Conservation (phyloP, 805 yeast genomes). For the Candida gorgasii region DNA sequence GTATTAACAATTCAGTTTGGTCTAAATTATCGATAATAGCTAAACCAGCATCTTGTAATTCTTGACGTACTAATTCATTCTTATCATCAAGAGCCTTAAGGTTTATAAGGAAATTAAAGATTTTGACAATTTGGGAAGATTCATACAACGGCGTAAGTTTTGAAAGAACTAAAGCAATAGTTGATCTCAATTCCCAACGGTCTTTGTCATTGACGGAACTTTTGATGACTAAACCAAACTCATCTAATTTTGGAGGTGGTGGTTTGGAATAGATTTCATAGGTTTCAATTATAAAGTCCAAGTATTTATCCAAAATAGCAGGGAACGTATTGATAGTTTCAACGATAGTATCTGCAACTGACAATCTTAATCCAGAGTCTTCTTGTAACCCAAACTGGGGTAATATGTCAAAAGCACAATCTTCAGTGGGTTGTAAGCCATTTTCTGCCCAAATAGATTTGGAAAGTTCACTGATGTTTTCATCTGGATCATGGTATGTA, state of each 20-base stretch:
- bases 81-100: constrained; percentile 73
- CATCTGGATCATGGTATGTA: constrained; percentile 71
- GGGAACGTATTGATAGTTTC: constrained; percentile 48
- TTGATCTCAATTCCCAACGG: constrained; percentile 82
- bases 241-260: constrained; percentile 75
- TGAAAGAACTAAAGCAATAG: constrained; percentile 69
- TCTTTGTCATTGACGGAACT: constrained; percentile 63
- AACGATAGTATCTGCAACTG: constrained; percentile 70
- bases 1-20: constrained; percentile 71
- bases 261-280: constrained; percentile 66
- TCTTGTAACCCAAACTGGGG: constrained; percentile 50
- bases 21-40: constrained; percentile 67
- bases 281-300: constrained; percentile 47
- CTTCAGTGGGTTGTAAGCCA: constrained; percentile 49
- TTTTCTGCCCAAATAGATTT: constrained; percentile 85
- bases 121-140: constrained; percentile 43
- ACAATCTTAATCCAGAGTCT: constrained; percentile 69
- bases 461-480: constrained; percentile 63
- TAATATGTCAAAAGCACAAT: constrained; percentile 34
- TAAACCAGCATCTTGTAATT: constrained; percentile 87
- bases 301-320: constrained; percentile 28
- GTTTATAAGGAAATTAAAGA: constrained; percentile 65
- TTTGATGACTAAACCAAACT: constrained; percentile 74
- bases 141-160: constrained; percentile 52
- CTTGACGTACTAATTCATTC: constrained; percentile 71